Evolutionary conservation across 2,329 filamentous ascomycete genomes (phyloP).

Genomic region (Phialophora expanda): DNA sequence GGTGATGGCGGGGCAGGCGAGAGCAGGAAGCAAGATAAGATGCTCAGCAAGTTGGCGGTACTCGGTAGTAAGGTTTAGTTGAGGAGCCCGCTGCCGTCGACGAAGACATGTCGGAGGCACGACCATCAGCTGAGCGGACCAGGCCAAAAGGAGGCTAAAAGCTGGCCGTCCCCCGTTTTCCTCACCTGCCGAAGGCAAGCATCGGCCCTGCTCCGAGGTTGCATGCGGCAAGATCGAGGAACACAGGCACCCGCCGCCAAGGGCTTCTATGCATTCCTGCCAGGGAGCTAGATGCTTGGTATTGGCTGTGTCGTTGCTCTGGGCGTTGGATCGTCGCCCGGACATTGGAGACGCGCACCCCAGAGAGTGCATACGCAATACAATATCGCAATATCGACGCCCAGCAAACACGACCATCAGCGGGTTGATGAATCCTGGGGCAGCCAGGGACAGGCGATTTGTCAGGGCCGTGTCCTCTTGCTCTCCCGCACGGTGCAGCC

Average conservation of each 20-base stretch:
- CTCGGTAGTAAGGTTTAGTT: not conserved
- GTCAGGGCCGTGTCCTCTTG: not conserved
- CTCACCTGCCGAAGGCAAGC: constrained; percentile 11
- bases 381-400: not conserved
- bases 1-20: constrained; percentile 4
- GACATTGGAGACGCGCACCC: not conserved
- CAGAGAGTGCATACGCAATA: not conserved
- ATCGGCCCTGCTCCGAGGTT: constrained; percentile 12
- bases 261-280: constrained; percentile 5
- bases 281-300: constrained; percentile 8
- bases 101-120: constrained; percentile 14
- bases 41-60: constrained; percentile 4
- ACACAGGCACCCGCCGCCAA: constrained; percentile 1
- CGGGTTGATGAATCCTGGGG: not conserved
- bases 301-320: not conserved
- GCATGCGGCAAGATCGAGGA: constrained; percentile 12
- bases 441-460: not conserved
- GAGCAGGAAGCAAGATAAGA: not conserved
- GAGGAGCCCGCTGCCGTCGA: not conserved
- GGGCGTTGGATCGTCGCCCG: not conserved
- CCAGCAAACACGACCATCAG: not conserved
- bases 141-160: constrained; percentile 9
- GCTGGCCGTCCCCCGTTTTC: constrained; percentile 5
- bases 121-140: constrained; percentile 15
- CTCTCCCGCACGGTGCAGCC: not conserved